A percentile compares a stretch with the other conserved stretches of the same genome.
Evolutionary conservation across 1,284 basidiomycete genomes (phyloP).

Genomic region (Tylopilus sp.): DNA sequence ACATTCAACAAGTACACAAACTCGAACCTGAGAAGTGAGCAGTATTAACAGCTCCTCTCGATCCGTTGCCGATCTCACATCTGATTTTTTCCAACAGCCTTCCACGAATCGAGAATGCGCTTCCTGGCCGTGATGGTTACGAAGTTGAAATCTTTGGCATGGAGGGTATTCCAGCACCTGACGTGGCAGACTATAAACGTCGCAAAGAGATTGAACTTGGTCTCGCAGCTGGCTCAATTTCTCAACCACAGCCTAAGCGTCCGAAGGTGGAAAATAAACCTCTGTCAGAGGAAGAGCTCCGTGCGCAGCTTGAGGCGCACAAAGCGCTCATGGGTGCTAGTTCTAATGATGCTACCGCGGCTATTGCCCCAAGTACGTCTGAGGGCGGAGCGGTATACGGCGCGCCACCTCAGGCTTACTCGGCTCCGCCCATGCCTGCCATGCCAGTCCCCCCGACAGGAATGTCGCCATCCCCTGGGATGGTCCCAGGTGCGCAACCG

Average conservation of each 20-base stretch:
- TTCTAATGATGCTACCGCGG: slow-evolving; percentile 35
- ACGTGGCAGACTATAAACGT: slow-evolving; percentile 91
- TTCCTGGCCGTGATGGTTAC: slow-evolving; percentile 94
- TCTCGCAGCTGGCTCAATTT: slow-evolving; percentile 73
- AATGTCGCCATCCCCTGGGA: slow-evolving; percentile 40
- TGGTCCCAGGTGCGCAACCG: slow-evolving; percentile 37
- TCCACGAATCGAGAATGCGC: slow-evolving; percentile 88
- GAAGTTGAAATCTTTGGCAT: slow-evolving; percentile 99
- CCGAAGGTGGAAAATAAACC: slow-evolving; percentile 80
- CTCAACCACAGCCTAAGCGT: slow-evolving; percentile 72
- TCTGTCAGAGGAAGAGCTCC: slow-evolving; percentile 78
- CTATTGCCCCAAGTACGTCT: slow-evolving; percentile 35
- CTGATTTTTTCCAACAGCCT: slow-evolving; percentile 40
- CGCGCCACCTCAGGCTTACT: slow-evolving; percentile 63
- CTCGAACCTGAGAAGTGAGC: slow-evolving; percentile 91
- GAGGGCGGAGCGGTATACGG: slow-evolving; percentile 56
- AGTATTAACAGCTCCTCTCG: neutral
- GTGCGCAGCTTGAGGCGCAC: slow-evolving; percentile 83
- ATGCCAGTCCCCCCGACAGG: slow-evolving; percentile 40
- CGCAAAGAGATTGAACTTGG: slow-evolving; percentile 90
- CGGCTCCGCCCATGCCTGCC: slow-evolving; percentile 47
- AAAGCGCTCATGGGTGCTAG: slow-evolving; percentile 82
- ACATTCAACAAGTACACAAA: slow-evolving; percentile 98
- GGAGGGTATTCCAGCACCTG: slow-evolving; percentile 94
- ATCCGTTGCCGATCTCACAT: slow-evolving; percentile 7